Conservation (phyloP, 768 basidiomycete species). For the Leccinum ochraceum region DNA sequence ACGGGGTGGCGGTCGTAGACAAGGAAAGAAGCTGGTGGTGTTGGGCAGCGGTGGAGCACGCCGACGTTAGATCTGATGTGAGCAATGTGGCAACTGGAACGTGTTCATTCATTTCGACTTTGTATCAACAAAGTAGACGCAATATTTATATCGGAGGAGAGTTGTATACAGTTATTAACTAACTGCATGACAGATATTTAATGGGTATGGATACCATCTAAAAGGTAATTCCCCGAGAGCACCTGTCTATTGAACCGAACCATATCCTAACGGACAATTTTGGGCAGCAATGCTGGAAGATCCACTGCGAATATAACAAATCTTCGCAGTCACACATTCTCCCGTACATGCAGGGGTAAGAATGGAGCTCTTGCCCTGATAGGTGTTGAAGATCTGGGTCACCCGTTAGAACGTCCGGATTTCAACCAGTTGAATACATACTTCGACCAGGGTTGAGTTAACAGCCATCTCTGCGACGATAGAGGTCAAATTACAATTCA, state of each 20-base stretch:
- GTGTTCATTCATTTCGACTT: slow-evolving; percentile 5
- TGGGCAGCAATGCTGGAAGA: slow-evolving; percentile 59
- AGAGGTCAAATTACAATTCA: neutral
- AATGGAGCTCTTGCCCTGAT: slow-evolving; percentile 72
- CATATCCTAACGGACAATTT: slow-evolving; percentile 64
- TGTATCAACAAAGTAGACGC: slow-evolving; percentile 16
- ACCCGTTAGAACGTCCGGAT: slow-evolving; percentile 3
- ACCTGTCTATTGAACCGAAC: slow-evolving; percentile 55
- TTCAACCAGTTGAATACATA: slow-evolving; percentile 30
- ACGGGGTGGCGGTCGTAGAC: slow-evolving; percentile 54
- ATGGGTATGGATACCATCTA: too few relatives aligned
- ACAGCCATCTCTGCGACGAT: slow-evolving; percentile 52
- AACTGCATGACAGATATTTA: neutral
- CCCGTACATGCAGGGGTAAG: slow-evolving; percentile 56
- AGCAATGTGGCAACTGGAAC: neutral
- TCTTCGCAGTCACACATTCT: slow-evolving; percentile 63
- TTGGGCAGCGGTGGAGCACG: slow-evolving; percentile 65
- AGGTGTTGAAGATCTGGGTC: slow-evolving; percentile 59
- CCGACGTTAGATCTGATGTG: slow-evolving; percentile 33
- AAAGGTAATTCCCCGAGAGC: neutral
- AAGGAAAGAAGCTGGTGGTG: slow-evolving; percentile 65
- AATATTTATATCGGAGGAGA: slow-evolving; percentile 6
- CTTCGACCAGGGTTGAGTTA: slow-evolving; percentile 58
- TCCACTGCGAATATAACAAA: slow-evolving; percentile 78
- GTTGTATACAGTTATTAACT: neutral